Evolutionary conservation across 2,329 filamentous ascomycete species (phyloP).

Genomic region (Diaporthe batatas): DNA sequence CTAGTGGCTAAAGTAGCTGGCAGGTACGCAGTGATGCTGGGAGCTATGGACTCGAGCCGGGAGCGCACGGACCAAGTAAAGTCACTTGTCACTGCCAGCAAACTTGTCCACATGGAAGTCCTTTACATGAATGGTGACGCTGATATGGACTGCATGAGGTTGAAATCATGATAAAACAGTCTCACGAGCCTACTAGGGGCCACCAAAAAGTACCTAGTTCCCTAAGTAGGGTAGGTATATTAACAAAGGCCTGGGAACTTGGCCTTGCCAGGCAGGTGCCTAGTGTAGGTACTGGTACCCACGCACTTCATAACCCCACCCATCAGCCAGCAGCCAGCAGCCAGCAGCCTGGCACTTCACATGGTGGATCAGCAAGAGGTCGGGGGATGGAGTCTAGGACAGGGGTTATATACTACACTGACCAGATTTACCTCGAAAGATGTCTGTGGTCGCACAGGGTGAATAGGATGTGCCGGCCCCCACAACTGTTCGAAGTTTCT

Average conservation of each 20-base stretch:
- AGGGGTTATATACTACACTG: constrained; percentile 1
- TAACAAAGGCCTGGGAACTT: neutral
- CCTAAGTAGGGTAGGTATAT: no score
- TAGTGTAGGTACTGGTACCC: no score
- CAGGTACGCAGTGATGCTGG: neutral
- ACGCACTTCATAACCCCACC: neutral
- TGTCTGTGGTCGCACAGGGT: constrained; percentile 5
- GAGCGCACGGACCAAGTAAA: constrained; percentile 30
- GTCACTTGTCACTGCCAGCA: neutral
- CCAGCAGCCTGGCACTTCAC: constrained; percentile 11
- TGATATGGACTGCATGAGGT: neutral
- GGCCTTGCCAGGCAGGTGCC: constrained; percentile 3
- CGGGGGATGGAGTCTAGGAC: constrained; percentile 31
- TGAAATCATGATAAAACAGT: neutral
- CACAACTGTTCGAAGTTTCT: constrained; percentile 30
- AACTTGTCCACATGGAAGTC: neutral
- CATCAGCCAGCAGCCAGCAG: no score
- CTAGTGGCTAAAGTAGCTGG: neutral
- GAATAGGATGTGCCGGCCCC: constrained; percentile 25
- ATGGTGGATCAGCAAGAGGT: constrained; percentile 24
- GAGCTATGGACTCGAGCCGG: neutral
- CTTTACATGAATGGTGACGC: no score
- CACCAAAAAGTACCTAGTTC: no score
- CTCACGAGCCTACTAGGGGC: no score
- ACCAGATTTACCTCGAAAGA: neutral